Conservation (phyloP, 2,329 filamentous ascomycete genomes). For the Trichophyton verrucosum region DNA sequence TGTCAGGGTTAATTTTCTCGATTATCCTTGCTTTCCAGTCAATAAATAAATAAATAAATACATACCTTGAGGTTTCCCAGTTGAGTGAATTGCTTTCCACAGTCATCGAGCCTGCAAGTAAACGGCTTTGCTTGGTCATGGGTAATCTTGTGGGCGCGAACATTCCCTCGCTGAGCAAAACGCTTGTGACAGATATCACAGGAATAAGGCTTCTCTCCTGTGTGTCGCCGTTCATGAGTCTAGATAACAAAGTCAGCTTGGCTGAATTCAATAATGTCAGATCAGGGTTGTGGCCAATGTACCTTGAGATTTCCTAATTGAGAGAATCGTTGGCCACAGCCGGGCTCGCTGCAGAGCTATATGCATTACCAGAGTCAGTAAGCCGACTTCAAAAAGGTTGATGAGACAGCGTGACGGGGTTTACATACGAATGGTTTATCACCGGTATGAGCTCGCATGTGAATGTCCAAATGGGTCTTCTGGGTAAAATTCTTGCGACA, state of each 20-base stretch:
- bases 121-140: constrained; percentile 69
- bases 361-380: background rate
- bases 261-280: background rate
- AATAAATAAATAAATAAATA: background rate
- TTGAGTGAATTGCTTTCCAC: constrained; percentile 78
- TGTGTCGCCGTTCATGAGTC: constrained; percentile 80
- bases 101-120: constrained; percentile 67
- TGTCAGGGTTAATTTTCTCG: background rate
- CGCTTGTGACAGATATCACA: constrained; percentile 69
- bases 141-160: constrained; percentile 69
- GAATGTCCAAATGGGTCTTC: constrained; percentile 86
- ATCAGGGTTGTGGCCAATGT: constrained; percentile 12
- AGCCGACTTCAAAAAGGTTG: background rate
- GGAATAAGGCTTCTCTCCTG: constrained; percentile 70
- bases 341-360: constrained; percentile 50
- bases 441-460: constrained; percentile 77
- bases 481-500: constrained; percentile 79
- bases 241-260: constrained; percentile 23
- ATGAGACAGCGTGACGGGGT: background rate
- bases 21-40: background rate
- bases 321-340: constrained; percentile 70
- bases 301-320: constrained; percentile 86
- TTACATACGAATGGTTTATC: constrained; percentile 67
- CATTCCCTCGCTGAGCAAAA: constrained; percentile 77
- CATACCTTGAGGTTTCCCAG: constrained; percentile 80